These are phyloP conservation scores for Cladophialophora yegresii DNA, from an alignment of 2,329 filamentous ascomycete species.

Conservation along the genomic window DNA sequence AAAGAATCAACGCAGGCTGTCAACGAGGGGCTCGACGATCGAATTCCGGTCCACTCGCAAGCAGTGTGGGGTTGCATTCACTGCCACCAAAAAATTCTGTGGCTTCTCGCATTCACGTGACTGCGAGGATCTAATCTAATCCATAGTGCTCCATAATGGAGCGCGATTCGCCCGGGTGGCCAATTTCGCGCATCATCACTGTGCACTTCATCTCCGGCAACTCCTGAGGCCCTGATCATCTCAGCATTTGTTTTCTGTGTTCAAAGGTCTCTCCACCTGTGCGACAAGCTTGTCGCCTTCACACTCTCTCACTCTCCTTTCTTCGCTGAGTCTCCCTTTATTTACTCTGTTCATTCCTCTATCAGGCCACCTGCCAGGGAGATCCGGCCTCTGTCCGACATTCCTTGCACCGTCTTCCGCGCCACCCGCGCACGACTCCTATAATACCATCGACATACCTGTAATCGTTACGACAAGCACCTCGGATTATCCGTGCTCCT, in stretches of 20 bases:
- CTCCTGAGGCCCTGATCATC: conserved; percentile 16
- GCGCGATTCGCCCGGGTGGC: neutral
- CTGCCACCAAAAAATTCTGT: neutral
- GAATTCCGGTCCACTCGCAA: neutral
- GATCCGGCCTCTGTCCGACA: conserved; percentile 13
- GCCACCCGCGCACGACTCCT: conserved; percentile 21
- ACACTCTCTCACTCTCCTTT: conserved; percentile 19
- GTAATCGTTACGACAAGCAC: neutral
- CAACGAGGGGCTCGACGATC: conserved; percentile 39
- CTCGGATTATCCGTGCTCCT: neutral
- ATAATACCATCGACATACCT: conserved; percentile 14
- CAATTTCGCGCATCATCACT: conserved; percentile 17
- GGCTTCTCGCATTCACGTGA: neutral
- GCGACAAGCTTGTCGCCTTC: conserved; percentile 1
- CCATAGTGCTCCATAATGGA: neutral
- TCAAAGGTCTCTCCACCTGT: conserved; percentile 23
- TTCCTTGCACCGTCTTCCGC: conserved; percentile 18
- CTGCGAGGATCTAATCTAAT: neutral
- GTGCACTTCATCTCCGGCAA: conserved; percentile 11
- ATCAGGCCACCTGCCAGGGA: neutral
- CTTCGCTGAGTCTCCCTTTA: conserved; percentile 20
- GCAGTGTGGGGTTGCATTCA: neutral
- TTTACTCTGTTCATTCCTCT: neutral
- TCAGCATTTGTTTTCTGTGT: conserved; percentile 9
- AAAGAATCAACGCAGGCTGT: conserved; percentile 38